These are phyloP conservation scores for Ambispora gerdemannii DNA, from an alignment of 192 early-diverging fungal genomes.

Conservation along the genomic window DNA sequence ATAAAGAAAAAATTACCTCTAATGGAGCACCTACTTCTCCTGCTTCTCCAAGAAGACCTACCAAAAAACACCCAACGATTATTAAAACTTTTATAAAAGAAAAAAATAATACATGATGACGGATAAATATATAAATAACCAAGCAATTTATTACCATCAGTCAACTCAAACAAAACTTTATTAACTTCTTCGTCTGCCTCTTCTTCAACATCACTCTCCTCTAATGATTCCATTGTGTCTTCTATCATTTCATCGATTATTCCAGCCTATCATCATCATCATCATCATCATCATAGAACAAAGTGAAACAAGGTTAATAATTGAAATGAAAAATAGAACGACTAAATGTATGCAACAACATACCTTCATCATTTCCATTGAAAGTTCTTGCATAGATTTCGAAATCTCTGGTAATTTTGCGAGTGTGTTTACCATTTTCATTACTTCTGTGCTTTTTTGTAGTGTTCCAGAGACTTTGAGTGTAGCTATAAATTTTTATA, in stretches of 20 bases:
- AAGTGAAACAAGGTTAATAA: background rate
- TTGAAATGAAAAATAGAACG: background rate
- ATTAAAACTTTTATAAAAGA: background rate
- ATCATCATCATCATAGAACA: background rate
- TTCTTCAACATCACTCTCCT: conserved; percentile 90
- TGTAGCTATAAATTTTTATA: conserved; percentile 52
- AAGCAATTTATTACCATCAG: conserved; percentile 60
- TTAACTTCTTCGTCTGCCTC: conserved; percentile 94
- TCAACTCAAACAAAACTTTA: conserved; percentile 84
- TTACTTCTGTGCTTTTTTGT: conserved; percentile 84
- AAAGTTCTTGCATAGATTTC: conserved; percentile 85
- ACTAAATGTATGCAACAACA: background rate
- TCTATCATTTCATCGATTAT: conserved; percentile 95
- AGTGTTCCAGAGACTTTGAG: conserved; percentile 85
- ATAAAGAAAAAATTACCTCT: conserved; percentile 35
- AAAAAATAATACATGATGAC: background rate
- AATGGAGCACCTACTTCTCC: conserved; percentile 56
- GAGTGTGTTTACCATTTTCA: conserved; percentile 87
- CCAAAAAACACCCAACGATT: background rate
- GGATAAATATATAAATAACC: background rate
- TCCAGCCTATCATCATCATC: conserved; percentile 78
- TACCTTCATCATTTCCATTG: conserved; percentile 95
- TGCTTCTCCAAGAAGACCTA: conserved; percentile 56
- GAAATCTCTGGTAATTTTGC: conserved; percentile 84
- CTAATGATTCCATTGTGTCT: conserved; percentile 81